phyloP scores from a whole-genome alignment of 2,329 filamentous ascomycete genomes.

The Zymoseptoria pseudotritici region DNA sequence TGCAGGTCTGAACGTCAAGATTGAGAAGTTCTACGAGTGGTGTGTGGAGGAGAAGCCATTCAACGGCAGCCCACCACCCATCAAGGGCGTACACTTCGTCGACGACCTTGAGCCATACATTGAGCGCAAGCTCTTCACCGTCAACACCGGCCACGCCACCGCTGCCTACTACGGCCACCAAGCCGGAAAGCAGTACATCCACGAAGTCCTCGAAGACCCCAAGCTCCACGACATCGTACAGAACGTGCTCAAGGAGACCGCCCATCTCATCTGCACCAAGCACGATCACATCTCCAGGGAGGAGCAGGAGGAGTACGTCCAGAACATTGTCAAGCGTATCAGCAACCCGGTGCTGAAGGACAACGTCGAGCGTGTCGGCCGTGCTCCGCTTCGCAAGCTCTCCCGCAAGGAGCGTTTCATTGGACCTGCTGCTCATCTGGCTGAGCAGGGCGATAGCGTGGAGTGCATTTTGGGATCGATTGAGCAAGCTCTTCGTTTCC shows the following conservation, averaged over 20 bases:
- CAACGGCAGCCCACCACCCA: conserved; percentile 57
- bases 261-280: conserved; percentile 76
- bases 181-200: conserved; percentile 76
- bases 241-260: conserved; percentile 76
- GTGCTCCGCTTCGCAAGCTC: conserved; percentile 88
- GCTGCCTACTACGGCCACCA: conserved; percentile 93
- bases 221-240: conserved; percentile 74
- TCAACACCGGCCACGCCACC: conserved; percentile 96
- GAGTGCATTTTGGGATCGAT: conserved; percentile 70
- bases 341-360: conserved; percentile 91
- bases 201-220: conserved; percentile 76
- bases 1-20: conserved; percentile 79
- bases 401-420: conserved; percentile 94
- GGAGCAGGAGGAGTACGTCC: conserved; percentile 79
- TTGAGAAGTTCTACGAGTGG: conserved; percentile 99
- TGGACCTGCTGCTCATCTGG: conserved; percentile 80
- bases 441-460: conserved; percentile 68
- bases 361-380: conserved; percentile 87
- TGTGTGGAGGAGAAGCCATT: conserved; percentile 87
- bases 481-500: conserved; percentile 91
- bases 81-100: conserved; percentile 89
- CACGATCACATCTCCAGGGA: conserved; percentile 61
- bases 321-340: conserved; percentile 87
- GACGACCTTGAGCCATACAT: conserved; percentile 89
- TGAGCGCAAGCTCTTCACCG: conserved; percentile 98